Conservation (phyloP, 2,329 filamentous ascomycete species). For the Verticillium nubilum region DNA sequence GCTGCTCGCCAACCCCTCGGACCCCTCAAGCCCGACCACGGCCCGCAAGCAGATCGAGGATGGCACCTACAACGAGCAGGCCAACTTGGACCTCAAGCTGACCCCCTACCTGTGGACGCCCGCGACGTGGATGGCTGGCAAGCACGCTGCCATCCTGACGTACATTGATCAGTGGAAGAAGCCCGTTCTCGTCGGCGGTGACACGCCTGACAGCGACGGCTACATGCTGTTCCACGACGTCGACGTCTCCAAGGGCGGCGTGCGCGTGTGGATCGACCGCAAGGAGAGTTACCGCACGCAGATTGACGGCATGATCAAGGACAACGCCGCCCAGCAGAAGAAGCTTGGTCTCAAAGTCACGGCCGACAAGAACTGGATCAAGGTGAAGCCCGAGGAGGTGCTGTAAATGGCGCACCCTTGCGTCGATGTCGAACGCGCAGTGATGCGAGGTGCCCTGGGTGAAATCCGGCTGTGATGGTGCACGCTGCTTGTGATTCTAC, state of each 20-base stretch:
- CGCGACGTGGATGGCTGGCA: slow-evolving; percentile 36
- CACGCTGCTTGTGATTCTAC: background rate
- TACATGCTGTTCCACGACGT: slow-evolving; percentile 40
- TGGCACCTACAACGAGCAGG: slow-evolving; percentile 25
- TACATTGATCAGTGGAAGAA: slow-evolving; percentile 38
- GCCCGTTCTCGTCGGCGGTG: slow-evolving; percentile 34
- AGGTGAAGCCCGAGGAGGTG: slow-evolving; percentile 33
- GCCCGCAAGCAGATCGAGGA: slow-evolving; percentile 32
- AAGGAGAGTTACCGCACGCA: slow-evolving; percentile 25
- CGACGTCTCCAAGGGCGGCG: slow-evolving; percentile 31
- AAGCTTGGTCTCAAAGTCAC: slow-evolving; percentile 29
- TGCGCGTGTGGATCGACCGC: slow-evolving; percentile 39
- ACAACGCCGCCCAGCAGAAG: slow-evolving; percentile 26
- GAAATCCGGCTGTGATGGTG: background rate
- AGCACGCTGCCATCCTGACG: slow-evolving; percentile 35
- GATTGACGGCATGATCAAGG: slow-evolving; percentile 29
- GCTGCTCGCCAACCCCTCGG: slow-evolving; percentile 24
- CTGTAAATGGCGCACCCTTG: slow-evolving; percentile 14
- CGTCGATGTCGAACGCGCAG: background rate
- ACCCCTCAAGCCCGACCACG: slow-evolving; percentile 17
- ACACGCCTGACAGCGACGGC: slow-evolving; percentile 36
- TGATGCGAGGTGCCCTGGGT: background rate
- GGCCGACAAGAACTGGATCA: slow-evolving; percentile 39
- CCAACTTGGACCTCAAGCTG: slow-evolving; percentile 32
- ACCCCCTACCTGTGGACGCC: slow-evolving; percentile 37